Base-by-base conservation (phyloP, 345 rosid species). In the Citrus reticulata region DNA sequence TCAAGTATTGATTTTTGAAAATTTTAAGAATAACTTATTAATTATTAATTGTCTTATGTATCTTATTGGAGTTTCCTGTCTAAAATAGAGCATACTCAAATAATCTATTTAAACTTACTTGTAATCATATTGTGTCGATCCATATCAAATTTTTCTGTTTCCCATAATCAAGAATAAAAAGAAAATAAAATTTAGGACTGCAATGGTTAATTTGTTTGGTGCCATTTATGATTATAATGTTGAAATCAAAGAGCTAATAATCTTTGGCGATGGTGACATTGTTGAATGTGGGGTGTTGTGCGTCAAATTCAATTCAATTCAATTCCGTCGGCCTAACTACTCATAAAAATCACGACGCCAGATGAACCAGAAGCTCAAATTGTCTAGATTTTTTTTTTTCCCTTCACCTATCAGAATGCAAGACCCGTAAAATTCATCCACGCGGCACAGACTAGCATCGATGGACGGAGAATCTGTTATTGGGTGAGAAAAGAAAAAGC, bases 391-490 rank as follows among this genome's bases (percentile, higher is more conserved):
- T 68, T 68, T 19, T 29, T 1, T 19, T 29, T 3, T 16, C 5
- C 0, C 17, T 46, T 46, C 0, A 22, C 70, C 46, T n/a, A n/a
- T 6, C 7, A 25, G 3, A 2, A 4, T 3, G 4, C 7, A 7
- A 1, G 1, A 2, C 40, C 80, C 2, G 4, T 66, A 16, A 9
- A 1, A 24, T 11, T 3, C 17, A 6, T 2, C 10, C 78, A 40
- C 83, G 72, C 54, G 77, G 61, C 62, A 49, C 0, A 10, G 17
- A 40, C 40, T 0, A 0, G 64, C 51, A 46, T 17, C 58, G 7
- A 8, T 58, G 35, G 74, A 8, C 73, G 34, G 2, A 30, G 77
- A 64, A 76, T 76, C 77, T 55, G 29, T 76, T 9, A 49, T 39
- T 54, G 39, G 49, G 4, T 22, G 19, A 9, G 39, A 19, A 10